These are phyloP conservation scores for Plasmodium fragile DNA, from an alignment of 169 alveolate genomes.

Conservation along the genomic window DNA sequence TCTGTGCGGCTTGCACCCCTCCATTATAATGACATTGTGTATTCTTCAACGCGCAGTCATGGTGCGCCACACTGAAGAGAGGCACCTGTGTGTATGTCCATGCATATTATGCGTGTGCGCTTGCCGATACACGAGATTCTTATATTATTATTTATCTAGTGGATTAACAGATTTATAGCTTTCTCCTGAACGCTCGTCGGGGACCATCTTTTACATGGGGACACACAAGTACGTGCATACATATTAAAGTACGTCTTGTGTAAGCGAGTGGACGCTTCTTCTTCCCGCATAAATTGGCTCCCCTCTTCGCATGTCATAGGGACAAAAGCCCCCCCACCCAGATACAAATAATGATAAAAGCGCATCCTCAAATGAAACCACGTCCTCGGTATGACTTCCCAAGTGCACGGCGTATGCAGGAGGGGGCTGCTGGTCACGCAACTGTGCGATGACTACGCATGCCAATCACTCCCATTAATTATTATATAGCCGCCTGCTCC, in stretches of 20 bases:
- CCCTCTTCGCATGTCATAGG: background rate
- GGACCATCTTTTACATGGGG: background rate
- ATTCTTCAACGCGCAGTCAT: background rate
- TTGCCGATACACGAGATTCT: background rate
- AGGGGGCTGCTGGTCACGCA: background rate
- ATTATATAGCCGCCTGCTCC: background rate
- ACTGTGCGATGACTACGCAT: background rate
- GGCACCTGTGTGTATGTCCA: background rate
- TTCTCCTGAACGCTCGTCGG: background rate
- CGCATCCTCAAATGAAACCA: background rate
- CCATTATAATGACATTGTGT: background rate
- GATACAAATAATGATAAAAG: background rate
- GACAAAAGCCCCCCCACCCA: background rate
- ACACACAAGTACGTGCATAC: background rate
- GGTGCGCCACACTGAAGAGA: background rate
- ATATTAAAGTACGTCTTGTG: background rate
- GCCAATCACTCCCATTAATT: background rate
- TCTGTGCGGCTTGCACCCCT: background rate
- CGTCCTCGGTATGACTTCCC: background rate
- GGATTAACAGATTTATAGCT: background rate
- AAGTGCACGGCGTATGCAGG: background rate
- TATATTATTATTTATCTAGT: background rate
- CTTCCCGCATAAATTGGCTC: background rate
- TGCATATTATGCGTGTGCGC: background rate
- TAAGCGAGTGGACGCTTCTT: background rate